Conservation (phyloP, 2,329 filamentous ascomycete genomes). For the Ophiostoma tasmaniense region DNA sequence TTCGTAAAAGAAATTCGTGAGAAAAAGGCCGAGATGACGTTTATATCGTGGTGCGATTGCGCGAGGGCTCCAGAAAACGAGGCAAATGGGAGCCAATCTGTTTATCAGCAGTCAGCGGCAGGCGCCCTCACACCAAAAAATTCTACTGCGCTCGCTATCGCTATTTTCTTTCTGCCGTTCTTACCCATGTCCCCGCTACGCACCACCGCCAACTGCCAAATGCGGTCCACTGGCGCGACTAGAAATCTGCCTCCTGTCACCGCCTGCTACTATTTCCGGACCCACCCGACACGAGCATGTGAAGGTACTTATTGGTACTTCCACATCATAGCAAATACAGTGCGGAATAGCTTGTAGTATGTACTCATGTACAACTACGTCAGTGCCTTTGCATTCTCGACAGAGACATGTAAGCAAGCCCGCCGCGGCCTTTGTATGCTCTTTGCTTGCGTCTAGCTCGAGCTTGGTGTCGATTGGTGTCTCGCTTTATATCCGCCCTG, state of each 20-base stretch:
- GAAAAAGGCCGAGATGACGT: not conserved
- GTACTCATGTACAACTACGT: constrained; percentile 16
- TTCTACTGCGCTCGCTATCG: not conserved
- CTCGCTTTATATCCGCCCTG: not conserved
- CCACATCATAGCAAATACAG: not conserved
- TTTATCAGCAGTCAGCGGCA: constrained; percentile 13
- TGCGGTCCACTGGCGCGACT: not conserved
- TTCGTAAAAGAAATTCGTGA: not conserved
- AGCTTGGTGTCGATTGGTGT: not conserved
- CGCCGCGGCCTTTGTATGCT: not conserved
- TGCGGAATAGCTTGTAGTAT: not conserved
- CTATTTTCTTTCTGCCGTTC: not conserved
- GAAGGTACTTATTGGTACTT: not conserved
- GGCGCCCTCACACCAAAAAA: constrained; percentile 6
- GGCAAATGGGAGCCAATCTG: constrained; percentile 12
- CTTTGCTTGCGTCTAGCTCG: constrained; percentile 5
- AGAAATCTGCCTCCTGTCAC: constrained; percentile 6
- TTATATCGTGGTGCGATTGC: not conserved
- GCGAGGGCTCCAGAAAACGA: constrained; percentile 4
- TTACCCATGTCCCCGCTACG: not conserved
- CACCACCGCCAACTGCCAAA: not conserved
- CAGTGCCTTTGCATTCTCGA: constrained; percentile 1
- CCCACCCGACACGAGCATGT: constrained; percentile 12
- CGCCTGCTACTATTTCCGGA: not conserved
- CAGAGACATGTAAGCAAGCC: constrained; percentile 5